These are phyloP conservation scores for Rhodotorula sp. DNA, from an alignment of 1,284 basidiomycete species.

Conservation along the genomic window DNA sequence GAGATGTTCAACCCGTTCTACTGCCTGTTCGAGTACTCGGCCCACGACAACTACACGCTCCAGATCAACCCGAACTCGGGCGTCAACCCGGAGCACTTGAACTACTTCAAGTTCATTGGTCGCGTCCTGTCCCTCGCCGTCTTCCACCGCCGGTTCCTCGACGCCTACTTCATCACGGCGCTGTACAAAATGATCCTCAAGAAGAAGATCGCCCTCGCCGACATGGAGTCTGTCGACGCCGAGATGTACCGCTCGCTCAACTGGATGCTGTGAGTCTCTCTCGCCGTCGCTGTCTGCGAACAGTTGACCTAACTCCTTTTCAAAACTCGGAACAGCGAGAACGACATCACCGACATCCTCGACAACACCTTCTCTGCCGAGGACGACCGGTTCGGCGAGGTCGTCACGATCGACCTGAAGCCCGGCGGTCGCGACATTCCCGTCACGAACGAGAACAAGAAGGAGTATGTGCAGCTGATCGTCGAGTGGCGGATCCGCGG, in stretches of 20 bases:
- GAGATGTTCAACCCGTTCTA: slow-evolving; percentile 86
- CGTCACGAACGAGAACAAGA: slow-evolving; percentile 98
- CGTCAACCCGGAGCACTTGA: slow-evolving; percentile 97
- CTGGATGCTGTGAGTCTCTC: slow-evolving; percentile 80
- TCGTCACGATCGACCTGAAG: slow-evolving; percentile 90
- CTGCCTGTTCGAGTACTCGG: slow-evolving; percentile 98
- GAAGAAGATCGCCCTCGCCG: slow-evolving; percentile 79
- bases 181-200: slow-evolving; percentile 99
- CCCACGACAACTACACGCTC: slow-evolving; percentile 98
- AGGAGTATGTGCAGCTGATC: slow-evolving; percentile 93
- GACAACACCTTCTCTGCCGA: slow-evolving; percentile 93
- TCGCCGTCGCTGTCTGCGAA: background rate
- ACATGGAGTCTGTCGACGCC: slow-evolving; percentile 86
- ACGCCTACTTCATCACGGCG: slow-evolving; percentile 97
- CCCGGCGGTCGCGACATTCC: slow-evolving; percentile 77
- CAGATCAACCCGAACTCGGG: slow-evolving; percentile 73
- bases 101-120: slow-evolving; percentile 99
- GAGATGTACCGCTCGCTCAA: slow-evolving; percentile 86
- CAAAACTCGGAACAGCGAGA: background rate
- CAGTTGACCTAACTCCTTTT: too few species aligned
- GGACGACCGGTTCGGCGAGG: slow-evolving; percentile 96
- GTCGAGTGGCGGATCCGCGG: slow-evolving; percentile 92
- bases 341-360: slow-evolving; percentile 76
- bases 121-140: slow-evolving; percentile 90
- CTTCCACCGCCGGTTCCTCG: slow-evolving; percentile 97